A percentile compares a stretch with the other conserved stretches of the same genome.
These are phyloP conservation scores for Saccharomycopsis hybrid DNA, from an alignment of 1,139 yeast genomes.

Conservation along the genomic window DNA sequence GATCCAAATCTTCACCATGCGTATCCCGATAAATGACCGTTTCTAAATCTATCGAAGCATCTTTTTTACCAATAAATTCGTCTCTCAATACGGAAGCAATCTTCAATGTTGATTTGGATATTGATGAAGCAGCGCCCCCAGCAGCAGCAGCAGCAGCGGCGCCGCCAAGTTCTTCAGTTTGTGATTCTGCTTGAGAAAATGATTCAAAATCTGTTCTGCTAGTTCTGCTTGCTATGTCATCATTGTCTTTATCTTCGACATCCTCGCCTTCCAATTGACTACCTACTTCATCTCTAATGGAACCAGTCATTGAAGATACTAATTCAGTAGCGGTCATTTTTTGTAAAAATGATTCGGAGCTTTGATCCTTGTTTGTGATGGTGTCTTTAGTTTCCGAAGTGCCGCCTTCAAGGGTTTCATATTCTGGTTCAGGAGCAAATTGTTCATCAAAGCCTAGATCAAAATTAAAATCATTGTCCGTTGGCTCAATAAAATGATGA, in stretches of 20 bases:
- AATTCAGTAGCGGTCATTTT: conserved; percentile 13
- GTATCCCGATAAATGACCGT: conserved; percentile 38
- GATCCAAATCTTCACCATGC: conserved; percentile 2
- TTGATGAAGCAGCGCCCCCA: conserved; percentile 9
- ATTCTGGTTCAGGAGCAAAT: conserved; percentile 4
- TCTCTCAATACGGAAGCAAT: conserved; percentile 48
- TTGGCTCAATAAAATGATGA: neutral
- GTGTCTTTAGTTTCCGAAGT: neutral
- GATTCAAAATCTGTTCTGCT: conserved; percentile 9
- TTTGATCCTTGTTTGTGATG: neutral
- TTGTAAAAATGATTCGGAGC: conserved; percentile 16
- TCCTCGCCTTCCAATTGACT: neutral
- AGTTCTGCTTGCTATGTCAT: neutral
- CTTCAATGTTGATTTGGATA: conserved; percentile 46
- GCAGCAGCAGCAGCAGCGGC: conserved; percentile 20
- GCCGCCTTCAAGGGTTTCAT: conserved; percentile 12
- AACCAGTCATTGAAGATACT: conserved; percentile 16
- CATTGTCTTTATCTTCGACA: neutral
- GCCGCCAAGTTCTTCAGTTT: conserved; percentile 5
- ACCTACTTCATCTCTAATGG: neutral
- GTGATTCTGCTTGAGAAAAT: conserved; percentile 13
- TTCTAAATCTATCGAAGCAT: conserved; percentile 32
- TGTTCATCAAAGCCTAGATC: conserved; percentile 12
- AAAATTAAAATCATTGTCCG: neutral
- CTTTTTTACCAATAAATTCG: conserved; percentile 27